Conservation (phyloP, 1,284 basidiomycete species). For the Gymnopus androsaceus region DNA sequence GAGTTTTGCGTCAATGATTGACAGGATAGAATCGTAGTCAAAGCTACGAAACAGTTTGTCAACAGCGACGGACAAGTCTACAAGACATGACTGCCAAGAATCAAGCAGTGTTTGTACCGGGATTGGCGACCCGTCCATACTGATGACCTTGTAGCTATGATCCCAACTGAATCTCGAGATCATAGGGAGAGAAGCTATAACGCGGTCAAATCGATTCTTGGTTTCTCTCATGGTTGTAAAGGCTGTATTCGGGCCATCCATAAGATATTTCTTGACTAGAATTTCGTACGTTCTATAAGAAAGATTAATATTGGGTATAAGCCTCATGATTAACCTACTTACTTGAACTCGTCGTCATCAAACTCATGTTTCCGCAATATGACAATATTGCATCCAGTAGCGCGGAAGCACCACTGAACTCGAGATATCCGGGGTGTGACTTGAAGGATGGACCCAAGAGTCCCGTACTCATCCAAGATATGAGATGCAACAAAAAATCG, state of each 20-base stretch:
- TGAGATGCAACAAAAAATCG: neutral
- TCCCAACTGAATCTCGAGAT: constrained; percentile 2
- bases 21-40: neutral
- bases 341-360: neutral
- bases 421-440: neutral
- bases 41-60: neutral
- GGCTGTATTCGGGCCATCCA: neutral
- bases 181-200: neutral
- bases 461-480: neutral
- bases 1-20: neutral
- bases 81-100: neutral
- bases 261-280: neutral
- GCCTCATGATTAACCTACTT: neutral
- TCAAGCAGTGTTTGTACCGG: neutral
- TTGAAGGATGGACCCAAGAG: neutral
- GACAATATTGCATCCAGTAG: neutral
- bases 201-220: neutral
- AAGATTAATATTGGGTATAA: neutral
- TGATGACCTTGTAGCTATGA: neutral
- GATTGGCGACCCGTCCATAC: constrained; percentile 2
- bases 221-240: neutral
- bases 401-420: constrained; percentile 10
- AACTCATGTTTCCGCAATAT: neutral
- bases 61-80: neutral
- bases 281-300: constrained; percentile 1